Evolutionary conservation across 257 asterid species (phyloP).

Genomic region (Fraxinus excelsior): DNA sequence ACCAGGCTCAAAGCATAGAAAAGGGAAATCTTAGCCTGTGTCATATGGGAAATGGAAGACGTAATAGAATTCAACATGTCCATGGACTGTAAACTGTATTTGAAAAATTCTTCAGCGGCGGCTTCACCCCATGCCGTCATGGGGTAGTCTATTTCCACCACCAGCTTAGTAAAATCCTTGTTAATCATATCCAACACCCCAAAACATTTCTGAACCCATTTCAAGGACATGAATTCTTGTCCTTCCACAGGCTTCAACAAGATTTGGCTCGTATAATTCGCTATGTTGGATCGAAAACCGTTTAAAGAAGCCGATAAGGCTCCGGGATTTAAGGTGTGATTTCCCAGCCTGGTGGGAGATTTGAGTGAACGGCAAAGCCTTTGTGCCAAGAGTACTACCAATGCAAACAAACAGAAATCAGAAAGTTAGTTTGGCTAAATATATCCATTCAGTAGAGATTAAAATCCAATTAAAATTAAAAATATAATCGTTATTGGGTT

Average conservation of each 20-base stretch:
- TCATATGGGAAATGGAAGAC: constrained; percentile 52
- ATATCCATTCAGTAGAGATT: too few species aligned
- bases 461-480: too few species aligned
- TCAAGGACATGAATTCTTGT: constrained; percentile 31
- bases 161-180: constrained; percentile 54
- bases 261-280: constrained; percentile 34
- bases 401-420: constrained; percentile 3
- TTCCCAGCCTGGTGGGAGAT: constrained; percentile 34
- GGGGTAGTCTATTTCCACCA: constrained; percentile 56
- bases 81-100: constrained; percentile 41
- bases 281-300: constrained; percentile 44
- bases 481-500: too few species aligned
- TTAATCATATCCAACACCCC: constrained; percentile 37
- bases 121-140: constrained; percentile 46
- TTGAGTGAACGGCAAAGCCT: constrained; percentile 42
- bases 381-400: constrained; percentile 44
- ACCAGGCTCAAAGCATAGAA: constrained; percentile 42
- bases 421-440: too few species aligned
- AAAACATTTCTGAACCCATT: constrained; percentile 38
- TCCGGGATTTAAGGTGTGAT: constrained; percentile 29
- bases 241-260: constrained; percentile 32
- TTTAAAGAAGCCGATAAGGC: constrained; percentile 34
- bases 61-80: constrained; percentile 50
- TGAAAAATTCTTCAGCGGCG: constrained; percentile 49
- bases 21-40: constrained; percentile 41